Base-by-base conservation (phyloP, 805 yeast species). In the Candida insectorum region DNA sequence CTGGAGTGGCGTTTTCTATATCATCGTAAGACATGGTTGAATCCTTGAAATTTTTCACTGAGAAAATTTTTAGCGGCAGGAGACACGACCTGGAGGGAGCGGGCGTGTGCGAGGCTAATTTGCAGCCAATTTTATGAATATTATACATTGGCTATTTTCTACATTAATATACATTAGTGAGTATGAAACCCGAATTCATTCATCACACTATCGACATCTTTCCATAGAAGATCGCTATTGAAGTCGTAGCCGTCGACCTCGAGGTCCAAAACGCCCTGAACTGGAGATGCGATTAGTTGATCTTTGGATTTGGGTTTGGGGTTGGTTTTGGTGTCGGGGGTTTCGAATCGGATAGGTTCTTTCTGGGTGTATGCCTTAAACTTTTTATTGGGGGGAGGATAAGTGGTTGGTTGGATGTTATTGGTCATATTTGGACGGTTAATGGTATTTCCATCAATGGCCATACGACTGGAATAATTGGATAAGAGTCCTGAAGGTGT, bases 111-210 rank as follows among this genome's bases (percentile, higher is more conserved):
- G n/a, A n/a, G n/a, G n/a, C n/a, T n/a, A n/a, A n/a, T n/a, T n/a
- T n/a, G n/a, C n/a, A n/a, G n/a, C n/a, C n/a, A n/a, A n/a, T n/a
- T n/a, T n/a, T n/a, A n/a, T n/a, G n/a, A n/a, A n/a, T n/a, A n/a
- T n/a, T 20, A 20, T 20, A 20, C 23, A 20, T 20, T 20, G 8
- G 11, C 11, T 20, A 8, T 23, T 15, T 8, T 23, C 23, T 26
- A 32, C 31, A 33, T 21, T 28, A 23, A 16, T 13, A 8, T 29
- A 28, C 30, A 28, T 26, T 36, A 42, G 16, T 42, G 69, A 3
- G 86, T 79, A 44, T 84, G 85, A 63, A 87, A 87, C 4, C 96
- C 96, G 59, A 86, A 87, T 51, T 86, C 95, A 51, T 84, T 85
- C 95, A 87, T 85, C 37, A 87, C 84, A 30, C 85, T 70, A 44